Evolutionary conservation across 2,329 filamentous ascomycete genomes (phyloP), one percentile per base, ranked within the genome.

Genomic region (Aspergillus oerlinghausenensis): DNA sequence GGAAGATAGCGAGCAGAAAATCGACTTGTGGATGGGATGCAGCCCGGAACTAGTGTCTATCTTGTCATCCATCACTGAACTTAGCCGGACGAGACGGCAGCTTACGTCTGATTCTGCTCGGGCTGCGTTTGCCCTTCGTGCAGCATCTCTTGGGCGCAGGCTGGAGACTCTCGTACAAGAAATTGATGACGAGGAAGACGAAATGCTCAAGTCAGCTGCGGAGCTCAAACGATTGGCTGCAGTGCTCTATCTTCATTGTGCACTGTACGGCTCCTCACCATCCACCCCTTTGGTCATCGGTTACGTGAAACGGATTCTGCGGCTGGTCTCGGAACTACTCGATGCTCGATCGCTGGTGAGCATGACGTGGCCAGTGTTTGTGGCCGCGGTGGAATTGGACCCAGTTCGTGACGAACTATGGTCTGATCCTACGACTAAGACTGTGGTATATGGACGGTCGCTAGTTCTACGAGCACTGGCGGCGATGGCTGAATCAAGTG

Each of bases 11-110:
- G 71, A 74, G 38, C 68, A 72, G 25, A 68, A 70, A 0, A 74
- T 77, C 42, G 73, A 78, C 55, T 62, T 71, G 0, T 81, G 79
- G 79, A 78, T 80, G 68, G 78, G 78, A 0, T 80, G 78, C 50
- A 80, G 77, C 47, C 77, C 79, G 0, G 73, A 75, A 19, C 65
- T 81, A 35, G 77, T 78, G 3, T 73, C 74, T 1, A 75, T 81
- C 3, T 63, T 81, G 4, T 79, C 75, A n/a, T 70, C 71, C 0
- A 79, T 80, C 23, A 80, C 77, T 0, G 79, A 81, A 50, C 65
- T 81, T 14, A 78, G 77, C 4, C 70, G 75, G 5, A 65, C 65
- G 10, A 64, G 69, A 35, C 66, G 73, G 7, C 67, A 68, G 10
- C 54, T 65, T 4, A 55, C 57, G 8, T 66, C 68, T 1, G 60